These are phyloP conservation scores for Pestalotiopsis fici DNA, from an alignment of 2,329 filamentous ascomycete species.

Conservation along the genomic window DNA sequence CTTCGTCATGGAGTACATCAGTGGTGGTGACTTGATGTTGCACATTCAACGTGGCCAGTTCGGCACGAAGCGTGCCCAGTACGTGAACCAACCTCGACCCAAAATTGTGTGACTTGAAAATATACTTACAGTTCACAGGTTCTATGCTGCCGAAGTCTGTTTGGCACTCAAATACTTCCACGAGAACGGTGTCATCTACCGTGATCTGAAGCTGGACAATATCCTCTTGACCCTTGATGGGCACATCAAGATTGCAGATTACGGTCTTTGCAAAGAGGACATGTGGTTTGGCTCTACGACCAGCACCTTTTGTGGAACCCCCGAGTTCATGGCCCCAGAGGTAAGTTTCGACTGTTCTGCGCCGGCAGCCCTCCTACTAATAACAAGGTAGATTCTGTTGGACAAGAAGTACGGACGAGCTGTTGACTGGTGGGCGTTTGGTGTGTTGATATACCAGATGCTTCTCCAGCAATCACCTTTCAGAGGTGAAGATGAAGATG, in stretches of 20 bases:
- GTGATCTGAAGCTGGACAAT: slow-evolving; percentile 91
- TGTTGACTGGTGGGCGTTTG: slow-evolving; percentile 99
- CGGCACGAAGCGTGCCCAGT: slow-evolving; percentile 92
- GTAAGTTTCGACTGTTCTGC: slow-evolving; percentile 46
- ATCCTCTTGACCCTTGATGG: slow-evolving; percentile 93
- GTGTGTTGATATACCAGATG: slow-evolving; percentile 99
- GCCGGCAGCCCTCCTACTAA: neutral
- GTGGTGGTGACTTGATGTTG: slow-evolving; percentile 97
- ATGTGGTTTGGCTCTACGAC: slow-evolving; percentile 99
- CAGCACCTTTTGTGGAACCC: slow-evolving; percentile 98
- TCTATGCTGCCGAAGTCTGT: slow-evolving; percentile 97
- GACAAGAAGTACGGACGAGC: slow-evolving; percentile 98
- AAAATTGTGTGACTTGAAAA: too few relatives aligned
- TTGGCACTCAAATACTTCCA: slow-evolving; percentile 98
- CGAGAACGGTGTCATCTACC: slow-evolving; percentile 98
- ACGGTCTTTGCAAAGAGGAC: slow-evolving; percentile 98
- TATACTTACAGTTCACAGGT: too few relatives aligned
- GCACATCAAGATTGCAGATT: slow-evolving; percentile 98
- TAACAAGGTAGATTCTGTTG: slow-evolving; percentile 71
- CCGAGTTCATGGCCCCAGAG: slow-evolving; percentile 99
- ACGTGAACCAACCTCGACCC: too few relatives aligned
- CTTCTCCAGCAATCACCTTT: slow-evolving; percentile 97
- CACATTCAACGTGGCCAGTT: slow-evolving; percentile 98
- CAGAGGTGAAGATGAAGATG: slow-evolving; percentile 97
- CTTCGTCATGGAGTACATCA: slow-evolving; percentile 99